Evolutionary conservation across 1,284 basidiomycete genomes (phyloP).

Genomic region (Ustilago trichophora): DNA sequence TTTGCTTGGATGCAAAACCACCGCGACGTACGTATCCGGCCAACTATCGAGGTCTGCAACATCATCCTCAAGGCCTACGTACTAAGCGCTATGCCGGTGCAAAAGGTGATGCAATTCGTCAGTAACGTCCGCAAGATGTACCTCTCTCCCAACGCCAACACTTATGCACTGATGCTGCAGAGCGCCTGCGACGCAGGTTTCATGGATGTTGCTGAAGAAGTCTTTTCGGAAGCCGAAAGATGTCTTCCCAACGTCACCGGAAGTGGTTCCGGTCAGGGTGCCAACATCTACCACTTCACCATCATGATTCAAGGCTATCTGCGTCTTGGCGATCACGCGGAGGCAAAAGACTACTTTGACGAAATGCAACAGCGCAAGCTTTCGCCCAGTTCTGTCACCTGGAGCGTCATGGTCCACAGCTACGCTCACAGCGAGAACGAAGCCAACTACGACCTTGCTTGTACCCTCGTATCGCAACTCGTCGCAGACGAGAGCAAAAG

Average conservation of each 20-base stretch:
- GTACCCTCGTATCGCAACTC: conserved; percentile 46
- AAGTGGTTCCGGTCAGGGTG: conserved; percentile 39
- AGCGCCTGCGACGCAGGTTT: conserved; percentile 81
- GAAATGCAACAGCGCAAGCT: conserved; percentile 78
- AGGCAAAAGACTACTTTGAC: conserved; percentile 77
- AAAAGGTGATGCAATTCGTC: conserved; percentile 76
- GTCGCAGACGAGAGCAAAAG: conserved; percentile 25
- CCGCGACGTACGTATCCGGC: conserved; percentile 32
- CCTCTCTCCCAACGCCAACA: conserved; percentile 73
- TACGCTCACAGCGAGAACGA: conserved; percentile 53
- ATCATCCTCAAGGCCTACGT: conserved; percentile 87
- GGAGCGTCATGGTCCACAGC: conserved; percentile 72
- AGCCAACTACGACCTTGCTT: conserved; percentile 45
- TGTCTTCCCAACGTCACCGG: conserved; percentile 21
- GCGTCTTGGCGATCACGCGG: conserved; percentile 71
- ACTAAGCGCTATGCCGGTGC: conserved; percentile 79
- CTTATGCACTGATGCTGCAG: conserved; percentile 82
- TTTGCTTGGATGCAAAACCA: conserved; percentile 74
- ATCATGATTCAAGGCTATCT: conserved; percentile 84
- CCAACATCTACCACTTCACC: conserved; percentile 76
- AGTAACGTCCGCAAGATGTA: conserved; percentile 71
- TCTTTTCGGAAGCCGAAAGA: conserved; percentile 70
- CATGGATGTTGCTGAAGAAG: conserved; percentile 75
- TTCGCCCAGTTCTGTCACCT: conserved; percentile 77
- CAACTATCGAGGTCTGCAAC: conserved; percentile 66